Conservation (phyloP, 179 eudicot species). For the Patellifolia procumbens region DNA sequence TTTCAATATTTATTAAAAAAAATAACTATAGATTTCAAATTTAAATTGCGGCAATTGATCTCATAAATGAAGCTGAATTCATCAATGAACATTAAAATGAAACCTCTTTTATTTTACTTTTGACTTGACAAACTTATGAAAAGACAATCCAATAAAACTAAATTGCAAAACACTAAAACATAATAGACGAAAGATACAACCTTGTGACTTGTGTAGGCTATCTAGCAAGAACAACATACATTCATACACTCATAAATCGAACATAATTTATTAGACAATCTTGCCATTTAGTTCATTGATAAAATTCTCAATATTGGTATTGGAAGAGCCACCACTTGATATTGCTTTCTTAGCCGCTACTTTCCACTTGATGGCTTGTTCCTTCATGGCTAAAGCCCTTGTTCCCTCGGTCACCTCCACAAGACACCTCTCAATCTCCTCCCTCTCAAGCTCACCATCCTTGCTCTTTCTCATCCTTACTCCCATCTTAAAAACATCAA, state of each 20-base stretch:
- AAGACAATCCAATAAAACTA: too few relatives aligned
- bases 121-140: too few relatives aligned
- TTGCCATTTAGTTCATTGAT: conserved; percentile 10
- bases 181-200: not conserved
- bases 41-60: too few relatives aligned
- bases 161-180: too few relatives aligned
- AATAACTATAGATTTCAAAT: too few relatives aligned
- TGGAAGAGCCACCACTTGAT: conserved; percentile 25
- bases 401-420: conserved; percentile 28
- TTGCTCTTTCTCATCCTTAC: conserved; percentile 30
- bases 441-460: conserved; percentile 19
- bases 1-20: too few relatives aligned
- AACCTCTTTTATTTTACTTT: too few relatives aligned
- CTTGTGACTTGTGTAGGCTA: not conserved
- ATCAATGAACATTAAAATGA: too few relatives aligned
- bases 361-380: conserved; percentile 30
- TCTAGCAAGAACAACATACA: not conserved
- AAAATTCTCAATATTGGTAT: conserved; percentile 17
- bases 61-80: too few relatives aligned
- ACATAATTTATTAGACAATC: not conserved
- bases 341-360: conserved; percentile 29
- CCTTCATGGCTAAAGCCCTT: conserved; percentile 24
- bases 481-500: conserved; percentile 39
- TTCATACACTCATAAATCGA: too few relatives aligned
- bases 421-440: conserved; percentile 36